Base-by-base conservation (phyloP, 1,284 basidiomycete genomes). In the Heterobasidion parviporum region DNA sequence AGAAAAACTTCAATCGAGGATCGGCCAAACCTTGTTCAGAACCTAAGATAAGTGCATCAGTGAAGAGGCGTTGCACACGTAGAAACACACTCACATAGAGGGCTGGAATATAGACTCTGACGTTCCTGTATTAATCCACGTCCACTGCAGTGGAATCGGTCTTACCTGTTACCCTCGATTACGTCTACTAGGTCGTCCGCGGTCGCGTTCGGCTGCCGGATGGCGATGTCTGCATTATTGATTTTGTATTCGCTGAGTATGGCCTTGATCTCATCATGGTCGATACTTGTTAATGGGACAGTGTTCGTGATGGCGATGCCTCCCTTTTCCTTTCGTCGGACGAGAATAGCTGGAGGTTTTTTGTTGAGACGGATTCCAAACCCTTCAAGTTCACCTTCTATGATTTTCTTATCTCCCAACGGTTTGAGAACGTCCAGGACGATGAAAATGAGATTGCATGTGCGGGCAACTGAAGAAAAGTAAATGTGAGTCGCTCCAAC, bases 391-490 rank as follows among this genome's bases (percentile, higher is more conserved):
- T 99, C 96, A 48, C 79, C 70, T 70, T 97, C 93, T 59, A 99
- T 92, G 65, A 97, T 76, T 55, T 83, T 88, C 67, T 99, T 94
- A 77, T 99, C 96, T 47, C 88, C 89, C 26, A 99, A 81, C 10
- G 97, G 97, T 74, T 99, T 99, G 45, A 97, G 82, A 12, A 99
- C 97, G 67, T 99, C 97, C 45, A 99, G 82, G 34, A 99, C 91
- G 68, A 99, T 98, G 72, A 98, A 99, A 62, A 99, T 98, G 51
- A 99, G 85, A 71, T 99, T 95, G 71, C 97, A 99, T 50, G 97
- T 98, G 60, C 96, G 85, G 18, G 95, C 94, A 61, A 98, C 95
- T 90, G 71, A 33, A 53, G 41, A 41, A 18, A 55, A 45, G 55
- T 26, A 46, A 54, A 55, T 56, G 56, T 41, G 52, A 33, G 51